phyloP scores from a whole-genome alignment of 306 rosid genomes.

The Dalbergia oliveri region DNA sequence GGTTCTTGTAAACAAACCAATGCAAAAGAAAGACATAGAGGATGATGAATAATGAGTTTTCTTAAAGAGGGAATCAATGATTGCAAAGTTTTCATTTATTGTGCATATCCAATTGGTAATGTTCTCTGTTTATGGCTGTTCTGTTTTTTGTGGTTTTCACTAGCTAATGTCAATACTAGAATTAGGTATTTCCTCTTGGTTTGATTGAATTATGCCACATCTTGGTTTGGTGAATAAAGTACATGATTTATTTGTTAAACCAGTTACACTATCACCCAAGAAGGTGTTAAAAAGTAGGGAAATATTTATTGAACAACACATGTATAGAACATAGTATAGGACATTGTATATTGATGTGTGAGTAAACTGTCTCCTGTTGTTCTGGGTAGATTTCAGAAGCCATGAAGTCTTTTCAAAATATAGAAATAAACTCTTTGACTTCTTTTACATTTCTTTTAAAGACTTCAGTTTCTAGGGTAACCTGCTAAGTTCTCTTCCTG shows the following conservation, averaged over 20 bases:
- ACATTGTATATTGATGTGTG: too few species aligned
- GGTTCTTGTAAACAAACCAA: slow-evolving; percentile 86
- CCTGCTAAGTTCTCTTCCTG: too few species aligned
- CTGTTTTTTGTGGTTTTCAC: background rate
- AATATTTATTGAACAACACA: too few species aligned
- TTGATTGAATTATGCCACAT: background rate
- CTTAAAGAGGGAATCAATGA: background rate
- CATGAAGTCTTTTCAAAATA: too few species aligned
- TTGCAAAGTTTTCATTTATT: background rate
- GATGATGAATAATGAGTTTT: background rate
- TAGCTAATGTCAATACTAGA: background rate
- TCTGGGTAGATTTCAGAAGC: too few species aligned
- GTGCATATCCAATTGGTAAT: slow-evolving; percentile 8
- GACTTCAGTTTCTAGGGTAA: too few species aligned
- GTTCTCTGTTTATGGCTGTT: background rate
- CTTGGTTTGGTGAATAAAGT: slow-evolving; percentile 24
- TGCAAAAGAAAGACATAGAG: slow-evolving; percentile 50
- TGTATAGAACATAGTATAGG: too few species aligned
- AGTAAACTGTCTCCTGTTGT: too few species aligned
- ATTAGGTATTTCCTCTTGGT: background rate
- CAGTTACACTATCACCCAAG: slow-evolving; percentile 1
- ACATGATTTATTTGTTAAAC: slow-evolving; percentile 20
- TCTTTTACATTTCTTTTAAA: too few species aligned
- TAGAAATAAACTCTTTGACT: too few species aligned
- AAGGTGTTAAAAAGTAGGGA: background rate